Conservation (phyloP, 306 rosid genomes). For the Datisca glomerata region DNA sequence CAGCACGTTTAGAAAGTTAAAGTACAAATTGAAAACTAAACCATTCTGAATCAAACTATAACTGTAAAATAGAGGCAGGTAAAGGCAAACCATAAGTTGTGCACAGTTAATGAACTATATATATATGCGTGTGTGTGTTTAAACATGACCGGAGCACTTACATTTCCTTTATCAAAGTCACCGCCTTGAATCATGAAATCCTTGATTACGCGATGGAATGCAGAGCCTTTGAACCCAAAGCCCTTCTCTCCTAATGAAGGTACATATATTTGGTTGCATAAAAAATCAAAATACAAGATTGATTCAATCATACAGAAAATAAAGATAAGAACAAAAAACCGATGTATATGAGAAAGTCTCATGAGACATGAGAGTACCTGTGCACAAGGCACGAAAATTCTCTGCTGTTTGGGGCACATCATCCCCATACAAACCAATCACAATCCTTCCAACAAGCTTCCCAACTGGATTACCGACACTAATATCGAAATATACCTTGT, state of each 20-base stretch:
- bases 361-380: constrained; percentile 29
- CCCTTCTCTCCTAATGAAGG: constrained; percentile 74
- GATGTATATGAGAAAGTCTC: not conserved
- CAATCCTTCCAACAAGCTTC: constrained; percentile 75
- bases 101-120: no score
- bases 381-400: constrained; percentile 93
- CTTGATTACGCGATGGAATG: constrained; percentile 84
- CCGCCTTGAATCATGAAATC: constrained; percentile 99
- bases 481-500: constrained; percentile 74
- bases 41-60: not conserved
- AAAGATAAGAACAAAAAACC: not conserved
- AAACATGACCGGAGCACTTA: constrained; percentile 19
- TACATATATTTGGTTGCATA: not conserved
- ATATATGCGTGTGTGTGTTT: not conserved
- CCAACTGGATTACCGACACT: constrained; percentile 94
- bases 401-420: constrained; percentile 90
- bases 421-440: constrained; percentile 88
- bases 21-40: no score
- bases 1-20: no score
- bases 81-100: not conserved
- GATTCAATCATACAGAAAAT: not conserved
- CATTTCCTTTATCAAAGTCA: constrained; percentile 89
- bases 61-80: not conserved
- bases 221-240: constrained; percentile 73
- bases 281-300: not conserved